Evolutionary conservation across 352 stramenopile species (phyloP).

Genomic region (Pythium rishiriense): DNA sequence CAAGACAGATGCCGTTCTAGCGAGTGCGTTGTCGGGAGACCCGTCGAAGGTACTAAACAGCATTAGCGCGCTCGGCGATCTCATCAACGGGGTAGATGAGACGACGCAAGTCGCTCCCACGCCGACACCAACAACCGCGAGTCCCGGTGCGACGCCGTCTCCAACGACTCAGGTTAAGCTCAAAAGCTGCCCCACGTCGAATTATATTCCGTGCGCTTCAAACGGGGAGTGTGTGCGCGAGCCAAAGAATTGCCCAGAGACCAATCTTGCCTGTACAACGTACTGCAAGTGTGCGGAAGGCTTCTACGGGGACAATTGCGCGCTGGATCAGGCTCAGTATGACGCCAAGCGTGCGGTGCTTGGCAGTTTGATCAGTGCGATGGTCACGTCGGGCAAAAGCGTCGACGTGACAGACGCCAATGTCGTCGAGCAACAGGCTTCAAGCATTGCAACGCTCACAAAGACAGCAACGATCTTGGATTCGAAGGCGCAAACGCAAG

Average conservation of each 20-base stretch:
- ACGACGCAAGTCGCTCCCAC: constrained; percentile 16
- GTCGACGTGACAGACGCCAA: constrained; percentile 51
- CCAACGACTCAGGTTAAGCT: constrained; percentile 30
- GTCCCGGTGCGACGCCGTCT: constrained; percentile 23
- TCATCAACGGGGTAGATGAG: constrained; percentile 57
- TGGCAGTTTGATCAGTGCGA: constrained; percentile 52
- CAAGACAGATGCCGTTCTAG: constrained; percentile 53
- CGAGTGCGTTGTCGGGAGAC: constrained; percentile 50
- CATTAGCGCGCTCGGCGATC: constrained; percentile 63
- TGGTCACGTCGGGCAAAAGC: constrained; percentile 49
- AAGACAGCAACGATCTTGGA: constrained; percentile 62
- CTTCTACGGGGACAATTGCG: constrained; percentile 68
- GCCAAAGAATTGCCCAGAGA: constrained; percentile 38
- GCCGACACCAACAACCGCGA: constrained; percentile 27
- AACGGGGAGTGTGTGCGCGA: constrained; percentile 53
- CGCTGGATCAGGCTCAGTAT: constrained; percentile 47
- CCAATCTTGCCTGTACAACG: constrained; percentile 51
- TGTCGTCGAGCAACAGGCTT: constrained; percentile 62
- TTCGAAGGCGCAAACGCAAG: constrained; percentile 40
- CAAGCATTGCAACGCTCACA: constrained; percentile 65
- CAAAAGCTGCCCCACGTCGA: constrained; percentile 54
- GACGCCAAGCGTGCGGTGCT: constrained; percentile 52
- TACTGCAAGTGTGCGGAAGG: constrained; percentile 49
- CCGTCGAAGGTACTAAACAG: constrained; percentile 60
- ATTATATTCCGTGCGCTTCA: constrained; percentile 39